Evolutionary conservation across 2,329 filamentous ascomycete genomes (phyloP).

Genomic region (Beauveria medogensis): DNA sequence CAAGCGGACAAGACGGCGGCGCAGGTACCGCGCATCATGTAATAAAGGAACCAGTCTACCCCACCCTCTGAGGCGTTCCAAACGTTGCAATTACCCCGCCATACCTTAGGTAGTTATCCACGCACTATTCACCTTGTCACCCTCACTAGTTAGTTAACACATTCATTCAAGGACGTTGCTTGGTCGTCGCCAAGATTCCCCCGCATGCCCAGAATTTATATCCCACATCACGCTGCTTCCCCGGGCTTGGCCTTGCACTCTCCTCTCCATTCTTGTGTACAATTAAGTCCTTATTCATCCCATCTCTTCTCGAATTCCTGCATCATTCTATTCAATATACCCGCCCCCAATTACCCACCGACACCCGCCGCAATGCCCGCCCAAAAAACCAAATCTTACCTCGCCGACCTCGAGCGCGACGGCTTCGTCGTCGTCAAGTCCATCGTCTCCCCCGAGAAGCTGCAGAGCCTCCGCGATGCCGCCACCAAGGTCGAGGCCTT

Average conservation of each 20-base stretch:
- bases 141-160: no score
- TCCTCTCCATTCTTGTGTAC: background rate
- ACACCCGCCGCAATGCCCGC: slow-evolving; percentile 13
- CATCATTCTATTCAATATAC: background rate
- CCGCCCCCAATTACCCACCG: background rate
- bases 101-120: background rate
- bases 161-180: background rate
- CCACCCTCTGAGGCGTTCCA: background rate
- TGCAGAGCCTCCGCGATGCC: slow-evolving; percentile 53
- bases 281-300: background rate
- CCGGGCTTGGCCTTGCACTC: slow-evolving; percentile 1
- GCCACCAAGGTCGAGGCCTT: slow-evolving; percentile 48
- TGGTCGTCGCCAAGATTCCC: background rate
- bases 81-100: slow-evolving; percentile 10
- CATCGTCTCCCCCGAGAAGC: slow-evolving; percentile 47
- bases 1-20: no score
- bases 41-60: no score
- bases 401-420: slow-evolving; percentile 52
- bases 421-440: slow-evolving; percentile 69
- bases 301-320: background rate
- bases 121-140: no score
- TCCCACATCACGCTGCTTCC: slow-evolving; percentile 5
- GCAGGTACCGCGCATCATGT: no score
- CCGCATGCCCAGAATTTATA: slow-evolving; percentile 1
- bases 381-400: slow-evolving; percentile 14